Conservation (phyloP, 106 monocot species). For the Agapanthus africanus region DNA sequence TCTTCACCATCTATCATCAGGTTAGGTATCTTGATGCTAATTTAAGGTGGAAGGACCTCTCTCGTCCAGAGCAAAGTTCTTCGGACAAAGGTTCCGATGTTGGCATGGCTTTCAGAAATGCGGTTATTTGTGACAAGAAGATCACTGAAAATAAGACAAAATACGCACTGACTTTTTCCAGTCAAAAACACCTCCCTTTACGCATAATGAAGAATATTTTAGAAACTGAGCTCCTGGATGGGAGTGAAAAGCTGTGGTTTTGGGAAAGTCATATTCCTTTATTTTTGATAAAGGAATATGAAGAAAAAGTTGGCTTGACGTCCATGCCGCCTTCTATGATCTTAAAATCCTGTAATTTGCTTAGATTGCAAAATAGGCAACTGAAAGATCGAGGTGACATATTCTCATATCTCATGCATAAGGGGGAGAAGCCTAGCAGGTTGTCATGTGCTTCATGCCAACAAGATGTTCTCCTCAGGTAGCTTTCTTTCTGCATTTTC, state of each 20-base stretch:
- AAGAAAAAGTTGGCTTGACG: constrained; percentile 30
- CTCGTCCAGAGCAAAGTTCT: constrained; percentile 52
- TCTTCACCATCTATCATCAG: constrained; percentile 22
- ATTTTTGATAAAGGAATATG: constrained; percentile 71
- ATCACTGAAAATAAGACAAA: constrained; percentile 28
- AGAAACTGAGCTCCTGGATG: constrained; percentile 33
- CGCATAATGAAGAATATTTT: constrained; percentile 67
- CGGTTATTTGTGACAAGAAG: constrained; percentile 57
- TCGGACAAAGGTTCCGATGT: constrained; percentile 45
- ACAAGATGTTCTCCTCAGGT: constrained; percentile 55
- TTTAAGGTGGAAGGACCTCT: constrained; percentile 76
- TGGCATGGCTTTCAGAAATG: constrained; percentile 69
- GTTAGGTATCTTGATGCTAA: constrained; percentile 84
- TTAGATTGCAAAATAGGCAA: constrained; percentile 24
- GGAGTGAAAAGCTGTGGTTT: constrained; percentile 68
- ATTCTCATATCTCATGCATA: constrained; percentile 57
- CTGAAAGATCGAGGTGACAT: constrained; percentile 35
- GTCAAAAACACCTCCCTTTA: constrained; percentile 76
- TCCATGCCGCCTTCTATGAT: constrained; percentile 1
- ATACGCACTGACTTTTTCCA: constrained; percentile 59
- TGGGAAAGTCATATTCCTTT: constrained; percentile 69
- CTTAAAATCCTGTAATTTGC: constrained; percentile 4
- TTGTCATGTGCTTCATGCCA: constrained; percentile 51
- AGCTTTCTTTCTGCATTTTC: too few species aligned
- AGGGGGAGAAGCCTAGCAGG: constrained; percentile 38